These are phyloP conservation scores for Fusarium siculi DNA, from an alignment of 2,329 filamentous ascomycete species.

Conservation along the genomic window DNA sequence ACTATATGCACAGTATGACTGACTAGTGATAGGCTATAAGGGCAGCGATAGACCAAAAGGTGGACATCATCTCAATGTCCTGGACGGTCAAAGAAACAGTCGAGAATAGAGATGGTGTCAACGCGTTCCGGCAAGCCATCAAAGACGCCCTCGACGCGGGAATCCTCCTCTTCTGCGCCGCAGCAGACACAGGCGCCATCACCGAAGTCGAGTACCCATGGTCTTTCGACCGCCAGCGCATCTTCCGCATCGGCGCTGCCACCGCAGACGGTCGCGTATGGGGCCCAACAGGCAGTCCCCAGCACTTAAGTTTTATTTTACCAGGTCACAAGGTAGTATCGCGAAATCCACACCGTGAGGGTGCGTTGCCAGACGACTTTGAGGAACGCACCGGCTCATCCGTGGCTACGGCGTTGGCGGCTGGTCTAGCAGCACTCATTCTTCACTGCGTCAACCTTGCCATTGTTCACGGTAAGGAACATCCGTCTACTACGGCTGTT, in stretches of 20 bases:
- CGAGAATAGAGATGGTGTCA: neutral
- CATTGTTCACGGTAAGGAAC: neutral
- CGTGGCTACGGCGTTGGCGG: constrained; percentile 44
- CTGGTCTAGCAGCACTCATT: constrained; percentile 45
- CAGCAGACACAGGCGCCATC: neutral
- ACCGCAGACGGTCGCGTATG: constrained; percentile 11
- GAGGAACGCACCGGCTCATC: constrained; percentile 33
- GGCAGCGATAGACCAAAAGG: constrained; percentile 20
- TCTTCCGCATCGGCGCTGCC: constrained; percentile 22
- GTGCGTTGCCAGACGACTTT: neutral
- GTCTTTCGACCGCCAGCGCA: neutral
- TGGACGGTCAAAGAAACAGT: constrained; percentile 11
- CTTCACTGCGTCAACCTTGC: neutral
- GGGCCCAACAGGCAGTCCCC: neutral
- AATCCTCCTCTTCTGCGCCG: constrained; percentile 5
- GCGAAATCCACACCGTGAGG: neutral
- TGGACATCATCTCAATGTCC: constrained; percentile 27
- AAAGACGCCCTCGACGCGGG: neutral
- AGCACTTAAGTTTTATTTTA: neutral
- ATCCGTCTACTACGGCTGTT: neutral
- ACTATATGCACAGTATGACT: too few species aligned
- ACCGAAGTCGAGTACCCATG: constrained; percentile 4
- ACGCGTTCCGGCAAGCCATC: neutral
- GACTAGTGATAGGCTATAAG: neutral
- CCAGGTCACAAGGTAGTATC: constrained; percentile 5